Evolutionary conservation across 441 rosid species (phyloP), one percentile per base, ranked within the genome.

Genomic region (Adansonia madagascariensis): DNA sequence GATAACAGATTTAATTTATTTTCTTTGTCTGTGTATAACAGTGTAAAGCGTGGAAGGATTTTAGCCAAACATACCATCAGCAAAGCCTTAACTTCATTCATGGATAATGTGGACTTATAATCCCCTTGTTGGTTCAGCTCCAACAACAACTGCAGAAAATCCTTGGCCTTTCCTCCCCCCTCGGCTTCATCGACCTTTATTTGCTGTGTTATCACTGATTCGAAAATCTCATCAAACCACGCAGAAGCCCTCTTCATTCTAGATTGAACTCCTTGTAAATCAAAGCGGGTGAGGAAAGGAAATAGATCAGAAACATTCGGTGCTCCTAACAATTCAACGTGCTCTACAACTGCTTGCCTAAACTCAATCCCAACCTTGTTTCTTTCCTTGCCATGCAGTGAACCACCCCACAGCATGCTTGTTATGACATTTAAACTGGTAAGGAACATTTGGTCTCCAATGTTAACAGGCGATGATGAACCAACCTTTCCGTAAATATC

Each of bases 361-460:
- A 69, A 49, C 17, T 80, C 59, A 41, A 20, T 3, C 22, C 43
- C 73, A 1, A 44, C 6, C 2, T 14, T 31, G 52, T 35, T 59
- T 47, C 64, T 71, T 12, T 63, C 68, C 43, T 71, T 47, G 17
- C 61, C 73, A 2, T 18, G 55, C 41, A 75, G 41, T 8, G 73
- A 53, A 52, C 6, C 72, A 17, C 76, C 77, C 82, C 79, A 43
- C n/a, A 55, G n/a, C 79, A 76, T 71, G 50, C 69, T 55, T 55
- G 12, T 63, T 15, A n/a, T 18, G 50, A 71, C 67, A 35, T 64
- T 75, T 14, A 80, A n/a, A 4, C 0, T 0, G 3, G 79, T 75
- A 15, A 80, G 11, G 44, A 80, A 68, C 65, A 39, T 56, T 35
- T 44, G 53, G 12, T 74, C 78, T 0, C 74, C 70, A 14, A 79